A percentile compares a stretch with the other conserved stretches of the same genome.
These are phyloP conservation scores for Ophiostoma sp. DNA, from an alignment of 2,329 filamentous ascomycete genomes.

Conservation along the genomic window DNA sequence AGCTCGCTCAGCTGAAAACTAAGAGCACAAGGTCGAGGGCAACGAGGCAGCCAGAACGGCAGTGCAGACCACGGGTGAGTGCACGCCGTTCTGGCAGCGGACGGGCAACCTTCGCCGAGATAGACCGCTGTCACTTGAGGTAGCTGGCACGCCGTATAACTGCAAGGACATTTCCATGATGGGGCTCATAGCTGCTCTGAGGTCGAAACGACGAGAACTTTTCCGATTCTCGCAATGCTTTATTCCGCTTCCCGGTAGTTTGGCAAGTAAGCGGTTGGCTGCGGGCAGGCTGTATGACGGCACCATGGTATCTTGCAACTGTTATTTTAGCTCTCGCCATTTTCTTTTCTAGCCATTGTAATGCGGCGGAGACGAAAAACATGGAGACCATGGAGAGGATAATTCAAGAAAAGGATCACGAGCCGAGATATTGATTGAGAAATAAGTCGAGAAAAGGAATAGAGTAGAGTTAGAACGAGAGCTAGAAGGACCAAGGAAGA, in stretches of 20 bases:
- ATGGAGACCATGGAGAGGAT: background rate
- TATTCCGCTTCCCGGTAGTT: background rate
- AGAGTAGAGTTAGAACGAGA: background rate
- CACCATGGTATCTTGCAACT: background rate
- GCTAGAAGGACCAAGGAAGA: constrained; percentile 1
- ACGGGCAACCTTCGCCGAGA: background rate
- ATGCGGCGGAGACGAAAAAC: background rate
- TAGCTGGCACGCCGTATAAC: no score
- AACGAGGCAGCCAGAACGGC: background rate
- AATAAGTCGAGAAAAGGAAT: background rate
- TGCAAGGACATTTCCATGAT: no score
- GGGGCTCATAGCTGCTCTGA: no score
- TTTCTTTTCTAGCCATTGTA: background rate
- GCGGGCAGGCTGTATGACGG: background rate
- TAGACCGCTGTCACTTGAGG: background rate
- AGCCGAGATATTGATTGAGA: background rate
- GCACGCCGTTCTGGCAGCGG: no score
- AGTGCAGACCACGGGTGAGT: background rate
- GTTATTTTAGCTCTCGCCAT: no score
- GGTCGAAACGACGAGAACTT: no score
- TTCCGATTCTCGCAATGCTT: no score
- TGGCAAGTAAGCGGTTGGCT: background rate
- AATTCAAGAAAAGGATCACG: background rate
- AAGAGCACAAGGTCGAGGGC: background rate
- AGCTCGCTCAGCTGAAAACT: background rate